A percentile compares a stretch with the other conserved stretches of the same genome.
Evolutionary conservation across 2,329 filamentous ascomycete genomes (phyloP).

Genomic region (Colletotrichum higginsianum): DNA sequence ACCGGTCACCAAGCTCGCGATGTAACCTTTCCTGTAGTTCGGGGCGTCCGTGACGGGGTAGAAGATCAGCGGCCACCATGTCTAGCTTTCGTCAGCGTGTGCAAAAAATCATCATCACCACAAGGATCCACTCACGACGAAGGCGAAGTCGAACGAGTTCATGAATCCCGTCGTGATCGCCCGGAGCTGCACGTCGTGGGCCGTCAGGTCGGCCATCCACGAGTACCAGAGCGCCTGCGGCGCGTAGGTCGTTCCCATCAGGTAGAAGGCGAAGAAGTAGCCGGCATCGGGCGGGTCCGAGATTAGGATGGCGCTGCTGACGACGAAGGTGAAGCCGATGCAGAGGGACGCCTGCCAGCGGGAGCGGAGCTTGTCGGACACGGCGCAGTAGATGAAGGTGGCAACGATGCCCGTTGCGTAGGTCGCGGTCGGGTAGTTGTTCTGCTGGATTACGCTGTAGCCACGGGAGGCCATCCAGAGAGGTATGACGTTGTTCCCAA

Average conservation of each 20-base stretch:
- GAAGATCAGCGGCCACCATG: conserved; percentile 58
- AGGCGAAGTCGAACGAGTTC: conserved; percentile 61
- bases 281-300: conserved; percentile 52
- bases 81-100: conserved; percentile 37
- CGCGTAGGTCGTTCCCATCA: conserved; percentile 60
- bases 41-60: conserved; percentile 58
- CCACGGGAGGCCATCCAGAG: conserved; percentile 62
- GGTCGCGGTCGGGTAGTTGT: conserved; percentile 60
- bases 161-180: conserved; percentile 61
- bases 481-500: conserved; percentile 61
- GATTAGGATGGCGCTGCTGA: conserved; percentile 56
- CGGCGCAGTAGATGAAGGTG: conserved; percentile 56
- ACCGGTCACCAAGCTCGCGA: conserved; percentile 57
- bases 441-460: conserved; percentile 59
- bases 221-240: conserved; percentile 63
- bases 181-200: conserved; percentile 56
- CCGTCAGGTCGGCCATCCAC: conserved; percentile 62
- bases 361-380: conserved; percentile 59
- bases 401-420: conserved; percentile 59
- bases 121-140: conserved; percentile 47
- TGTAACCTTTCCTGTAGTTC: conserved; percentile 55
- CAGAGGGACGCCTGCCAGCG: conserved; percentile 60
- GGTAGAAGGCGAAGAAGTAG: conserved; percentile 61
- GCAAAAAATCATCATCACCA: background rate
- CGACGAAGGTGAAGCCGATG: conserved; percentile 59